Conservation (phyloP, 75 land plant species). For the Picea glauca region DNA sequence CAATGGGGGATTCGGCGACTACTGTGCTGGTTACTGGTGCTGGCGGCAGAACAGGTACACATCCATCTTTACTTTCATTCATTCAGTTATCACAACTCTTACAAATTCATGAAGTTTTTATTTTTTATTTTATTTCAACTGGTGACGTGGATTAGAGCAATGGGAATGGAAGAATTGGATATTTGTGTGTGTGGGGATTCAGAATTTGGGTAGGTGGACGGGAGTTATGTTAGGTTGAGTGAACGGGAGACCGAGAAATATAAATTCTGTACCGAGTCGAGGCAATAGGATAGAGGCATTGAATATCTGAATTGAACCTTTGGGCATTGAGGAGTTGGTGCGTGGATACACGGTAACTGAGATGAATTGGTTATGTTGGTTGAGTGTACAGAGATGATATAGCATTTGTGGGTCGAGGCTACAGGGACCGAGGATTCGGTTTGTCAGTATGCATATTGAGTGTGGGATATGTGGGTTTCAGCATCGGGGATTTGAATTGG, state of each 20-base stretch:
- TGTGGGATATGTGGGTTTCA: not conserved
- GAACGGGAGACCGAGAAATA: not conserved
- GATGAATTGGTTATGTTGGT: not conserved
- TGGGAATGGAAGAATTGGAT: not conserved
- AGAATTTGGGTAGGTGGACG: not conserved
- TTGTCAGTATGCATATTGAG: not conserved
- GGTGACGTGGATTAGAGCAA: not conserved
- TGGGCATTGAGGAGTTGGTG: not conserved
- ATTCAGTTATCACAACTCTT: not conserved
- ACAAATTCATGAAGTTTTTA: not conserved
- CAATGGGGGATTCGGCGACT: too few relatives aligned
- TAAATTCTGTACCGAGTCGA: not conserved
- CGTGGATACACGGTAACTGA: not conserved
- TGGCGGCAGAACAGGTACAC: constrained; percentile 42
- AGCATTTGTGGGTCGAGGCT: not conserved
- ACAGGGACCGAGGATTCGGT: not conserved
- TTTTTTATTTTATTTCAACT: not conserved
- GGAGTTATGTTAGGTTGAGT: not conserved
- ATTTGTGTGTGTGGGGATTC: constrained; percentile 1
- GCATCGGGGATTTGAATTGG: not conserved
- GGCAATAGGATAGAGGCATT: not conserved
- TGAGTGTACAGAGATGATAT: not conserved
- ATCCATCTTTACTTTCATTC: not conserved
- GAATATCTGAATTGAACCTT: not conserved
- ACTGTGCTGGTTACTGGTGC: constrained; percentile 55